Evolutionary conservation across 129 eudicot genomes (phyloP).

Genomic region (Dittrichia graveolens): DNA sequence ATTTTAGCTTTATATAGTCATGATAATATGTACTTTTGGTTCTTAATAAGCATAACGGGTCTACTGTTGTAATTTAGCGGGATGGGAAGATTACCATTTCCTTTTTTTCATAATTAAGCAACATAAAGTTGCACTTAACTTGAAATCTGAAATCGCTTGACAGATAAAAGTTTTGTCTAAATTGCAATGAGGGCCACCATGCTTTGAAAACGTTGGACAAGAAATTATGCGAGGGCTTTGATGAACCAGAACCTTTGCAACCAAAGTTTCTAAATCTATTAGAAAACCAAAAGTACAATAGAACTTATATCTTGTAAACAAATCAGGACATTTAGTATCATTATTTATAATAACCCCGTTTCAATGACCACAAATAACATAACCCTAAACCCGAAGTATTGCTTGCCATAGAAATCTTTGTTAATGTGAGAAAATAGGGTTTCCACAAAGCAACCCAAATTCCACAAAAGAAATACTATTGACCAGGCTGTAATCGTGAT

Average conservation of each 20-base stretch:
- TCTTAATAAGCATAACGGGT: neutral
- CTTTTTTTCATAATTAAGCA: neutral
- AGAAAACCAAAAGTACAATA: neutral
- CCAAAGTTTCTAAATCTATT: no score
- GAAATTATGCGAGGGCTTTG: neutral
- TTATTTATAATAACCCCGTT: no score
- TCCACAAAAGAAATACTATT: no score
- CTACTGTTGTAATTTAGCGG: neutral
- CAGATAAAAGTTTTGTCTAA: neutral
- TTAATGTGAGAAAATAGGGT: neutral
- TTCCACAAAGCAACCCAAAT: neutral
- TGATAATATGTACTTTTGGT: conserved; percentile 1
- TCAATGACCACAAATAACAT: no score
- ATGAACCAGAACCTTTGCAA: neutral
- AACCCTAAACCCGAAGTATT: no score
- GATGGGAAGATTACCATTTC: neutral
- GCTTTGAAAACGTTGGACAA: neutral
- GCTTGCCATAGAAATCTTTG: neutral
- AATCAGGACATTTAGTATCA: neutral
- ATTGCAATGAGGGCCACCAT: neutral
- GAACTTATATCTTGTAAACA: neutral
- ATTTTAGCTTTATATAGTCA: neutral
- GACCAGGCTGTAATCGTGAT: neutral
- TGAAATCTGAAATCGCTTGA: conserved; percentile 17
- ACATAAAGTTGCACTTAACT: neutral